A percentile compares a stretch with the other conserved stretches of the same genome.
phyloP scores from a whole-genome alignment of 257 asterid genomes.

The Anisodus acutangulus region DNA sequence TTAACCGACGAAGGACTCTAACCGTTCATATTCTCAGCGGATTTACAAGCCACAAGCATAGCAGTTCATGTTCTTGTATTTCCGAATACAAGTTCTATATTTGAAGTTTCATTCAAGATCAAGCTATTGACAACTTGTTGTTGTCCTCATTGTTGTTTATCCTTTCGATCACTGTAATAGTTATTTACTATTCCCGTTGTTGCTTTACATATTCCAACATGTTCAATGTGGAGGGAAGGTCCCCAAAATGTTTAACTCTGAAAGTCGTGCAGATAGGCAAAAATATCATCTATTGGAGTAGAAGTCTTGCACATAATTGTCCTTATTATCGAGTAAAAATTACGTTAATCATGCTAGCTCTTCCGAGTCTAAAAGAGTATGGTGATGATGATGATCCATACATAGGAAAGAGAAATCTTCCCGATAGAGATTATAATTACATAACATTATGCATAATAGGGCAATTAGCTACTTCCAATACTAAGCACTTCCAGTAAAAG shows the following conservation, averaged over 20 bases:
- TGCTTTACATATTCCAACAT: too few relatives aligned
- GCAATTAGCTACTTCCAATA: not conserved
- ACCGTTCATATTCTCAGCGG: too few relatives aligned
- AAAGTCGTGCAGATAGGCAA: not conserved
- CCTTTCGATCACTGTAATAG: too few relatives aligned
- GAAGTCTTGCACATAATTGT: not conserved
- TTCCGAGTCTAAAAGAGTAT: not conserved
- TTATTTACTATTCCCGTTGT: too few relatives aligned
- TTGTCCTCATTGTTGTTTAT: too few relatives aligned
- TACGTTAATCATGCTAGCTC: not conserved
- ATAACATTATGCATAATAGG: not conserved
- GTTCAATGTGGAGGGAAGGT: not conserved
- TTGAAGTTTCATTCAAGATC: too few relatives aligned
- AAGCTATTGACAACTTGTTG: too few relatives aligned
- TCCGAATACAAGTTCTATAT: too few relatives aligned
- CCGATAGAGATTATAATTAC: not conserved
- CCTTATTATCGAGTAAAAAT: not conserved
- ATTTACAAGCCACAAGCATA: too few relatives aligned
- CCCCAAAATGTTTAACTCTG: too few relatives aligned
- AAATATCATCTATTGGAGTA: constrained; percentile 4
- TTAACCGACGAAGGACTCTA: too few relatives aligned
- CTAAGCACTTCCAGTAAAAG: not conserved
- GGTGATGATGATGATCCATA: not conserved
- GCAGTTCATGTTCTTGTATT: too few relatives aligned
- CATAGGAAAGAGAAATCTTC: not conserved